These are phyloP conservation scores for Paecilomyces sp. DNA, from an alignment of 2,329 filamentous ascomycete species.

Conservation along the genomic window DNA sequence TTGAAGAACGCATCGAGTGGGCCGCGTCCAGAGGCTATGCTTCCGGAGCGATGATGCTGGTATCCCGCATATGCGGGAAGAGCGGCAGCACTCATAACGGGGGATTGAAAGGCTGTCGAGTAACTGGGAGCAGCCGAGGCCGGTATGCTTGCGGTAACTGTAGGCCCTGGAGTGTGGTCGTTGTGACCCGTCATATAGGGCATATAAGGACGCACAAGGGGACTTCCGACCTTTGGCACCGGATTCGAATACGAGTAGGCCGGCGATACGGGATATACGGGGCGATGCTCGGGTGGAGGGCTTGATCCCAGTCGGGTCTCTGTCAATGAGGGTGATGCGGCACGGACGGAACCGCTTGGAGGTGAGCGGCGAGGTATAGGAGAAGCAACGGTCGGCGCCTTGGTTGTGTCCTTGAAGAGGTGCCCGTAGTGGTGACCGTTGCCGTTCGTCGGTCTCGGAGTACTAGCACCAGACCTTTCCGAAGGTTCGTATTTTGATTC, in stretches of 20 bases:
- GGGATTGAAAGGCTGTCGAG: conserved; percentile 26
- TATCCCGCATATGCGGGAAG: conserved; percentile 9
- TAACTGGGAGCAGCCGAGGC: conserved; percentile 19
- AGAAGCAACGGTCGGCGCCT: not conserved
- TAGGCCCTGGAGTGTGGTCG: conserved; percentile 8
- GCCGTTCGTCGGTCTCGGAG: not conserved
- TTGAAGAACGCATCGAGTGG: conserved; percentile 24
- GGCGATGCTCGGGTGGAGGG: conserved; percentile 14
- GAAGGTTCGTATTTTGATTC: not conserved
- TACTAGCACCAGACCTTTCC: not conserved
- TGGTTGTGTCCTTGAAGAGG: conserved; percentile 1
- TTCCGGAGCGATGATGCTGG: conserved; percentile 18
- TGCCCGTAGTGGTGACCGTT: not conserved
- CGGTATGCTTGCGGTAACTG: conserved; percentile 18
- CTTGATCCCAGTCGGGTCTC: conserved; percentile 22
- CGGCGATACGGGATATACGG: conserved; percentile 17
- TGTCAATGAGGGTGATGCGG: conserved; percentile 23
- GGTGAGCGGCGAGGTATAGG: not conserved
- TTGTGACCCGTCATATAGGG: conserved; percentile 26
- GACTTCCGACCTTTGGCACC: conserved; percentile 24
- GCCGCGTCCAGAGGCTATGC: conserved; percentile 20
- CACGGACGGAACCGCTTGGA: conserved; percentile 13
- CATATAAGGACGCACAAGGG: conserved; percentile 29
- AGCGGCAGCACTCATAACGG: conserved; percentile 26
- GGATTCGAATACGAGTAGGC: conserved; percentile 13